A percentile compares a stretch with the other conserved stretches of the same genome.
Conservation (phyloP, 345 rosid species). For the Eucalyptus curtisii region DNA sequence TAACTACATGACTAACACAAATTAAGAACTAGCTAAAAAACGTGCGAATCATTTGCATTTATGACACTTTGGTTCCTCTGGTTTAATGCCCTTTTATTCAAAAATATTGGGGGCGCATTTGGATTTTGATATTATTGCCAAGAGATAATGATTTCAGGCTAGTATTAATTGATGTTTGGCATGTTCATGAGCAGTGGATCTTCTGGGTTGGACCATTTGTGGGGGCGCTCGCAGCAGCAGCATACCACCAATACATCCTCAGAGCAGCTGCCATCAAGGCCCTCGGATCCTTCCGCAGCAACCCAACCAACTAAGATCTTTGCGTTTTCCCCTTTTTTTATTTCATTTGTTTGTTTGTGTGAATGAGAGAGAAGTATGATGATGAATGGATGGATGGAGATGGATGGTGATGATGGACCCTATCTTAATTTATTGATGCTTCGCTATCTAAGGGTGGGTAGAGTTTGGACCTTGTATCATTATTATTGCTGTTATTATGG, state of each 20-base stretch:
- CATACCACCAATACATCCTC: conserved; percentile 45
- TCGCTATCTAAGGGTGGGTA: neutral
- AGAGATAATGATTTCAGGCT: neutral
- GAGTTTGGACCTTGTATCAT: neutral
- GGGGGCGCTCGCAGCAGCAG: conserved; percentile 70
- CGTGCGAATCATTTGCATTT: neutral
- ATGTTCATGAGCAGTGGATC: conserved; percentile 32
- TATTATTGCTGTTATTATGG: neutral
- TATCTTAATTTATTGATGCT: neutral
- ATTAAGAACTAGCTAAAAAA: neutral
- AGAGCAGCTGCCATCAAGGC: conserved; percentile 56
- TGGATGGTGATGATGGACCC: neutral
- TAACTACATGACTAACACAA: neutral
- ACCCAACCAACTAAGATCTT: conserved; percentile 25
- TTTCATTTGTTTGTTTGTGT: conserved; percentile 1
- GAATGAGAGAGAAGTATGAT: neutral
- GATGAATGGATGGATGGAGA: neutral
- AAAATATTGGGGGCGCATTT: neutral
- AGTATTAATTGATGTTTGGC: neutral
- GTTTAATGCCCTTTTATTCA: neutral
- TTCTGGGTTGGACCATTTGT: conserved; percentile 66
- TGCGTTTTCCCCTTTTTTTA: neutral
- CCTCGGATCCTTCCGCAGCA: conserved; percentile 61
- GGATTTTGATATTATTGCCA: neutral
- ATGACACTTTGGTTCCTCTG: neutral